Evolutionary conservation across 345 rosid species (phyloP), one percentile per base, ranked within the genome.

Genomic region (Linum tenue): DNA sequence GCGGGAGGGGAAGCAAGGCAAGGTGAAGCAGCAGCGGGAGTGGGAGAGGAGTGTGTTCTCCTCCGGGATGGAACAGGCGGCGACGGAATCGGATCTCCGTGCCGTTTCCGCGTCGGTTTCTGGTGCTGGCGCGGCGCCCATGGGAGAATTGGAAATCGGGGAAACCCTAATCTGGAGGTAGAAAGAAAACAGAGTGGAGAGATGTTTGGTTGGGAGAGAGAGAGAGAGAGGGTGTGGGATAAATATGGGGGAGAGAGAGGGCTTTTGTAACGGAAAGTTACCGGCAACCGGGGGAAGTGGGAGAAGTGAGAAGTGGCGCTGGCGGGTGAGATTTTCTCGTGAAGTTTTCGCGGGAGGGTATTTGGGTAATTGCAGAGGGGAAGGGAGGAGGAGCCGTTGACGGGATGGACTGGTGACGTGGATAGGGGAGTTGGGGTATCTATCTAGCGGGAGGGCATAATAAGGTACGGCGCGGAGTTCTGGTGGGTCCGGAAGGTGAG

Each of bases 21-120:
- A 78, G 65, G 84, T 79, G 65, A 78, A 82, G 76, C 91, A 85
- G 74, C 86, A 81, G 44, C 85, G 79, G 0, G 78, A 59, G 57
- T 62, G 64, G 2, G 64, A 4, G 5, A 72, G 64, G 31, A 80
- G 69, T 38, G 80, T 59, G 64, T 74, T 73, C 11, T 58, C 62
- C 39, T 72, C 70, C 35, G 39, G 64, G 68, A 69, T 67, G 38
- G 77, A 37, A 11, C 37, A 42, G 9, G 56, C 22, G 40, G 48
- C 42, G 22, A 70, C 64, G 6, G 73, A 38, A 1, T 43, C 60
- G 1, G 7, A 60, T 41, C n/a, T 7, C 5, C 14, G 60, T 0
- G 71, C 43, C 65, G 40, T 59, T 16, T 66, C 64, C 15, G 50
- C 50, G 10, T 43, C 50, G 6, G 50, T 1, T 43, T 43, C 50